Evolutionary conservation across 805 yeast genomes (phyloP).

Genomic region (Saitoella complicata): DNA sequence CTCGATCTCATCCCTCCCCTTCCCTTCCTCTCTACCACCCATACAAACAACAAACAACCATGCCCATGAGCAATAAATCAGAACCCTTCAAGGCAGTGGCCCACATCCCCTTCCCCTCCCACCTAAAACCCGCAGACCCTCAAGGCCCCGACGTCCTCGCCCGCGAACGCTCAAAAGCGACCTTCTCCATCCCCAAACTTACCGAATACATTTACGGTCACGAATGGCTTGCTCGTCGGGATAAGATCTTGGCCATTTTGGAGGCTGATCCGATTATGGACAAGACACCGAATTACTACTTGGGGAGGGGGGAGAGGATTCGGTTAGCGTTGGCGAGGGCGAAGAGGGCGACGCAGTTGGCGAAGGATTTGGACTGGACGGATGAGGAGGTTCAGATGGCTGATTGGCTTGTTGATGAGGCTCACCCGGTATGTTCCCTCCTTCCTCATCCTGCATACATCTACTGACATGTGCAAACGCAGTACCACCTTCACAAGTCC

Average conservation of each 20-base stretch:
- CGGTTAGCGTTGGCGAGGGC: neutral
- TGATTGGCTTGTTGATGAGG: no score
- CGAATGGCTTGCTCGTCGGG: neutral
- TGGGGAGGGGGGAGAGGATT: neutral
- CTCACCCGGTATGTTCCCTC: no score
- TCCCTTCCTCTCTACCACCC: no score
- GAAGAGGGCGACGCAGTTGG: neutral
- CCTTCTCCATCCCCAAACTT: neutral
- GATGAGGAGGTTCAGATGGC: neutral
- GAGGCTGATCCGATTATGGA: neutral
- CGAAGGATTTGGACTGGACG: neutral
- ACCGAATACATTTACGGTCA: neutral
- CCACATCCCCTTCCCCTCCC: no score
- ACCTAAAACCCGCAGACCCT: no score
- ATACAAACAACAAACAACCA: no score
- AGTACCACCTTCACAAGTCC: neutral
- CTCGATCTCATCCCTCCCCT: no score
- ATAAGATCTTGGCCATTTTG: neutral
- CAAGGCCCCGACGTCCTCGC: no score
- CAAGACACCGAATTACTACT: neutral
- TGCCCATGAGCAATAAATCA: no score
- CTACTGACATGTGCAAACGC: neutral
- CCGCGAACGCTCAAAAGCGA: neutral
- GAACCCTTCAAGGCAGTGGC: no score
- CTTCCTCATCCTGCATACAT: no score